These are phyloP conservation scores for Verticillium zaregamsianum DNA, from an alignment of 2,329 filamentous ascomycete genomes.

Conservation along the genomic window DNA sequence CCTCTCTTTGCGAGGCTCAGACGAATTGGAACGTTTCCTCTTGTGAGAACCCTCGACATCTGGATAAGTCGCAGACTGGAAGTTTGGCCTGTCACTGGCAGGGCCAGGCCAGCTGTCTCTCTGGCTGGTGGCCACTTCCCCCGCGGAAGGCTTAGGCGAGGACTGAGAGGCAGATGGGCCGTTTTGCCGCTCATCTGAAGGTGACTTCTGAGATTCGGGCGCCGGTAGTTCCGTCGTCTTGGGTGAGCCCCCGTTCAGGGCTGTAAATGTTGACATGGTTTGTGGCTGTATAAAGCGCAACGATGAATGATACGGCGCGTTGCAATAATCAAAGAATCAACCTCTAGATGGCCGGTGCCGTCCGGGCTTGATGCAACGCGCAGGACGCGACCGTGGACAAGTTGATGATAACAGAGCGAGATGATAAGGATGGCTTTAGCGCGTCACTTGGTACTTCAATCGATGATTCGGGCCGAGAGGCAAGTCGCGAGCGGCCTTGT, in stretches of 20 bases:
- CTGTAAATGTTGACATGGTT: slow-evolving; percentile 47
- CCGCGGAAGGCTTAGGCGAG: slow-evolving; percentile 16
- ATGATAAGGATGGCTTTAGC: slow-evolving; percentile 5
- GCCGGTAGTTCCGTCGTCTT: slow-evolving; percentile 32
- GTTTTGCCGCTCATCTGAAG: slow-evolving; percentile 28
- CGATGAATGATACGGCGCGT: not conserved
- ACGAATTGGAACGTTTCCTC: slow-evolving; percentile 66
- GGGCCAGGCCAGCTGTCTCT: slow-evolving; percentile 38
- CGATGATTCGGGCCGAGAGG: slow-evolving; percentile 11
- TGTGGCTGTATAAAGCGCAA: not conserved
- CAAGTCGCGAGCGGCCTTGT: slow-evolving; percentile 4
- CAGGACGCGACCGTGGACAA: slow-evolving; percentile 2
- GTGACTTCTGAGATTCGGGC: slow-evolving; percentile 22
- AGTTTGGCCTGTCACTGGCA: slow-evolving; percentile 37
- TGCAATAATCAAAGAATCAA: too few relatives aligned
- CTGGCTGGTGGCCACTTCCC: slow-evolving; percentile 23
- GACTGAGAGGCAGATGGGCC: slow-evolving; percentile 11
- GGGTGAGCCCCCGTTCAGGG: slow-evolving; percentile 47
- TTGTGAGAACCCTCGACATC: slow-evolving; percentile 52
- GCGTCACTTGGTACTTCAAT: slow-evolving; percentile 12
- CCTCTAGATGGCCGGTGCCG: not conserved
- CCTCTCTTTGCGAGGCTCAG: slow-evolving; percentile 40
- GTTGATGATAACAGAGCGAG: slow-evolving; percentile 2
- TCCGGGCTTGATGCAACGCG: not conserved
- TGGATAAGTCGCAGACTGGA: slow-evolving; percentile 32